These are phyloP conservation scores for Kalaharituber pfeilii DNA, from an alignment of 2,329 filamentous ascomycete species.

Conservation along the genomic window DNA sequence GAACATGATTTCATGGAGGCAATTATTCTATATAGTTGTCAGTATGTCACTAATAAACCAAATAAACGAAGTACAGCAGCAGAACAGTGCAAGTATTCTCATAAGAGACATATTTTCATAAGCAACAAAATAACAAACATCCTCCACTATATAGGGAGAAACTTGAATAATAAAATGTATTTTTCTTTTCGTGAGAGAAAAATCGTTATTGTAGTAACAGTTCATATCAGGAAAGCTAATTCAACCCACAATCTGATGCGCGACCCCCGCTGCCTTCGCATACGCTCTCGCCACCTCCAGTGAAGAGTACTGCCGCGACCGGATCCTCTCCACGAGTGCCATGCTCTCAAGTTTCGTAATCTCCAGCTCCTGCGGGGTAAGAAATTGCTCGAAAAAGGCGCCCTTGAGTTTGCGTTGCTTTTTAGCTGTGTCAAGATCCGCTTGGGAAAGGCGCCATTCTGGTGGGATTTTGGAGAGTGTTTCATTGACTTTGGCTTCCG, in stretches of 20 bases:
- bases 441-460: background rate
- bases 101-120: too few species aligned
- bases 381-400: background rate
- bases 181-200: too few species aligned
- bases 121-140: too few species aligned
- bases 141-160: too few species aligned
- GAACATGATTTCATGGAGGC: constrained; percentile 26
- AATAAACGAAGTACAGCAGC: background rate
- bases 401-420: background rate
- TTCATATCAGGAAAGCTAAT: background rate
- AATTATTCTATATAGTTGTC: background rate
- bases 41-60: background rate
- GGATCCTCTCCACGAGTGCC: background rate
- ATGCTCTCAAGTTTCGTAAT: background rate
- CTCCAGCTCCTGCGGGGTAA: background rate
- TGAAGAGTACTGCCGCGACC: background rate
- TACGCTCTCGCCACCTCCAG: background rate
- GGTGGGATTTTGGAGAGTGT: background rate
- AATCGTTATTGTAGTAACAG: background rate
- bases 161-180: too few species aligned
- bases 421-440: background rate
- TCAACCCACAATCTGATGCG: background rate
- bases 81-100: background rate
- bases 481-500: background rate
- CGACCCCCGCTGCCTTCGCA: background rate